Conservation (phyloP, 1,284 basidiomycete species). For the Puccinia polysora region DNA sequence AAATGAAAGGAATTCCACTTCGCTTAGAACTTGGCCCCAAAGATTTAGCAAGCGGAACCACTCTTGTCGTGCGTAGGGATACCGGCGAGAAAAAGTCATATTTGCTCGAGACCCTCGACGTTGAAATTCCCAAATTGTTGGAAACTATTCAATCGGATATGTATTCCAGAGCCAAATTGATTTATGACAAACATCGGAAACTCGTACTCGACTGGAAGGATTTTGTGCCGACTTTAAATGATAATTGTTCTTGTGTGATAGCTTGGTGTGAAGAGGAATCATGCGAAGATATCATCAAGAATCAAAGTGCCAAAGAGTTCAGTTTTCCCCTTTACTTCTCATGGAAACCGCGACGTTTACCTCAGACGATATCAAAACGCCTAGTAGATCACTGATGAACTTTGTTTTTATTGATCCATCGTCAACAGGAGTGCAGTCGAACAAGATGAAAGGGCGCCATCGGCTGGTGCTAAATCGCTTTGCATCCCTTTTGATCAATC, state of each 20-base stretch:
- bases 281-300: constrained; percentile 98
- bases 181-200: constrained; percentile 70
- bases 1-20: constrained; percentile 95
- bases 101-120: constrained; percentile 63
- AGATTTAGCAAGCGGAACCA: constrained; percentile 78
- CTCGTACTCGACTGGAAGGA: constrained; percentile 82
- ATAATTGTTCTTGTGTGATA: constrained; percentile 79
- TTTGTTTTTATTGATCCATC: constrained; percentile 15
- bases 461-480: constrained; percentile 95
- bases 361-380: not conserved
- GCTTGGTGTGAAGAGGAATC: constrained; percentile 94
- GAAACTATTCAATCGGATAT: constrained; percentile 84
- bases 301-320: constrained; percentile 75
- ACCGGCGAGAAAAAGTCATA: constrained; percentile 64
- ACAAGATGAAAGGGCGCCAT: constrained; percentile 87
- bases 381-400: not conserved
- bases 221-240: constrained; percentile 81
- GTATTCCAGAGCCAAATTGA: constrained; percentile 71
- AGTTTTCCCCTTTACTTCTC: constrained; percentile 54
- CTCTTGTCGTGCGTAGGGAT: constrained; percentile 81
- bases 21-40: constrained; percentile 94
- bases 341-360: not conserved
- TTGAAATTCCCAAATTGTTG: constrained; percentile 65
- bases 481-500: constrained; percentile 94
- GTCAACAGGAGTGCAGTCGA: constrained; percentile 53